Percentiles rank a stretch among this genome's conserved stretches.
phyloP scores from a whole-genome alignment of 176 grass and related monocot genomes.

The Thalia dealbata region DNA sequence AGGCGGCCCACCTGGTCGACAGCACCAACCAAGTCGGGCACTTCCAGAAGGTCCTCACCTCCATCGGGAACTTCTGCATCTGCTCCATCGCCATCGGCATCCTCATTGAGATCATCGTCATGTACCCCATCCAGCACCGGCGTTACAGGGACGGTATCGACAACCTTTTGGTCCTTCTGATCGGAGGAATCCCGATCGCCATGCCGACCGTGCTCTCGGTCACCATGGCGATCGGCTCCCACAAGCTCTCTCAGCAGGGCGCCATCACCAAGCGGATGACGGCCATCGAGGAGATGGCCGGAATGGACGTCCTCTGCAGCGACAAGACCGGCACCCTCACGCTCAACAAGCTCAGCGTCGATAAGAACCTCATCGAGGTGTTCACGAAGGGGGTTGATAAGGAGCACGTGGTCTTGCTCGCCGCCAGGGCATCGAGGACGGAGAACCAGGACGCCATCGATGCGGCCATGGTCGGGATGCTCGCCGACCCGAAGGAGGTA shows the following conservation, averaged over 20 bases:
- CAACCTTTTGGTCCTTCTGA: conserved; percentile 14
- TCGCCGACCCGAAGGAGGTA: conserved; percentile 14
- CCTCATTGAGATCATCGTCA: conserved; percentile 87
- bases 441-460: conserved; percentile 17
- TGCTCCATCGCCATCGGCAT: conserved; percentile 86
- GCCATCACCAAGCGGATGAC: conserved; percentile 20
- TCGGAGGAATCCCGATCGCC: conserved; percentile 15
- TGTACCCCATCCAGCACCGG: conserved; percentile 91
- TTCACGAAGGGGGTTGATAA: conserved; percentile 5
- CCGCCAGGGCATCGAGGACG: conserved; percentile 7
- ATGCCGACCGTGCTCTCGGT: conserved; percentile 14
- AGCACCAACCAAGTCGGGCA: conserved; percentile 96
- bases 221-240: conserved; percentile 14
- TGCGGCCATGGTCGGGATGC: conserved; percentile 14
- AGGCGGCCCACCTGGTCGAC: conserved; percentile 97
- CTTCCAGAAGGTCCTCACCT: conserved; percentile 90
- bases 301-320: conserved; percentile 20
- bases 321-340: conserved; percentile 14
- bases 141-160: conserved; percentile 66
- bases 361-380: conserved; percentile 10
- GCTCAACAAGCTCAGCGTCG: conserved; percentile 11
- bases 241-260: conserved; percentile 10
- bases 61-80: conserved; percentile 98
- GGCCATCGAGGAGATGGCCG: conserved; percentile 14
- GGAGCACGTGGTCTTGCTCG: conserved; percentile 7